Evolutionary conservation across 371 early-diverging fungal genomes (phyloP), one percentile per base, ranked within the genome.

Genomic region (Mortierella sp.): DNA sequence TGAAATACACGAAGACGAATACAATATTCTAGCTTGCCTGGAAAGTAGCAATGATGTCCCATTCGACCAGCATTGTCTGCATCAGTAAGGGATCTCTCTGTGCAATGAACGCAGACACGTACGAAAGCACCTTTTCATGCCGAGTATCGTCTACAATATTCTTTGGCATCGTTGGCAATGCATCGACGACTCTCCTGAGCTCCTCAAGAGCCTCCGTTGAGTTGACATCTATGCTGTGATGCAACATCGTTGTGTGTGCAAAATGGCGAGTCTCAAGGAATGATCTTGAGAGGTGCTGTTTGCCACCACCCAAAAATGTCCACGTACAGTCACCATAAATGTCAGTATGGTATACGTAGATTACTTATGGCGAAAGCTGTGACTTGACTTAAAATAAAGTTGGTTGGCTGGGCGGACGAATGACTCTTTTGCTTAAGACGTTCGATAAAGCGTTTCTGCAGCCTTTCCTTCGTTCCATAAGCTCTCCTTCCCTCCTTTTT

Each of bases 121-220:
- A 86, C 3, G 87, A 83, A 26, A 86, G 80, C 44, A 86, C 84
- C 58, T 86, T 86, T 61, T 86, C 87, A 71, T 86, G 85, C 14
- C 86, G 80, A 11, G 87, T 83, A 49, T 86, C 87, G 53, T 86
- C 87, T 28, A 86, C 85, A 43, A 86, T 86, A n/a, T 75, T 70
- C 27, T 66, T 79, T 7, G 87, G 86, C 87, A 86, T 86, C 19
- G 30, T 71, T 9, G 86, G 85, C 49, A 86, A 59, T 46, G 79
- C 80, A 27, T 54, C 57, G 28, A 86, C 70, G 48, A 86, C 83
- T 27, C 71, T 80, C 26, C 56, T 67, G 67, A 86, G 75, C 12
- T 72, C 73, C 1, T 66, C 71, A 15, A 79, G 67, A 14, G 80
- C 56, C 34, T 64, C 43, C 47, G 60, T 66, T 21, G 78, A 69